Evolutionary conservation across 2,329 filamentous ascomycete species (phyloP).

Genomic region (Diaporthe longicolla): DNA sequence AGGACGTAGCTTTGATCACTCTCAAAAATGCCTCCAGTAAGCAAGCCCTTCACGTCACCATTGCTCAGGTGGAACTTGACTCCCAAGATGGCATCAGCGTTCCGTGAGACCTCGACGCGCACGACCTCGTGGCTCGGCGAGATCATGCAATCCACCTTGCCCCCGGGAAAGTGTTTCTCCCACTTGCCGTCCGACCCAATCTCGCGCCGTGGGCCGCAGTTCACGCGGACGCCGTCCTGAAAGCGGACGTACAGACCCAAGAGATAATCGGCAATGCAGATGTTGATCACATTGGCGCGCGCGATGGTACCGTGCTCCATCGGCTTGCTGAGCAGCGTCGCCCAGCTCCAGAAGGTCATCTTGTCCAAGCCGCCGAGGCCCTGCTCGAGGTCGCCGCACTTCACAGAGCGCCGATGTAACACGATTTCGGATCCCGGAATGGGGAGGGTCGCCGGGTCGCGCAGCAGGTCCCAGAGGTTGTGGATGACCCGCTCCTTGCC

Average conservation of each 20-base stretch:
- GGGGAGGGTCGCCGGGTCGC: not conserved
- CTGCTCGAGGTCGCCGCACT: not conserved
- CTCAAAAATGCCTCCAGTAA: not conserved
- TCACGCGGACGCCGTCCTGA: not conserved
- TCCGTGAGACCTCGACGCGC: not conserved
- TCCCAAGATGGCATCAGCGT: not conserved
- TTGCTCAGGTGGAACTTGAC: not conserved
- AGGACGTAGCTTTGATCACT: not conserved
- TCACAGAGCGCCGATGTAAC: not conserved
- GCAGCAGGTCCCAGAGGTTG: not conserved
- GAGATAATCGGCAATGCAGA: not conserved
- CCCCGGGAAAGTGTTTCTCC: not conserved
- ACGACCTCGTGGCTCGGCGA: not conserved
- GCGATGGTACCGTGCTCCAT: conserved; percentile 11
- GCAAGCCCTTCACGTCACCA: not conserved
- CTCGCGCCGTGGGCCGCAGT: not conserved
- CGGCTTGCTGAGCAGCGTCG: not conserved
- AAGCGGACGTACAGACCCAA: not conserved
- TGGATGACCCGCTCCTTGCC: not conserved
- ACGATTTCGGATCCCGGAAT: not conserved
- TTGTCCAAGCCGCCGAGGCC: not conserved
- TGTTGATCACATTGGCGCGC: not conserved
- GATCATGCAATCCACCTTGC: not conserved
- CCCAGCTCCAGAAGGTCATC: not conserved
- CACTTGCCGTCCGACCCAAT: not conserved